These are phyloP conservation scores for Conticribra guillardii DNA, from an alignment of 108 stramenopile genomes.

Conservation along the genomic window DNA sequence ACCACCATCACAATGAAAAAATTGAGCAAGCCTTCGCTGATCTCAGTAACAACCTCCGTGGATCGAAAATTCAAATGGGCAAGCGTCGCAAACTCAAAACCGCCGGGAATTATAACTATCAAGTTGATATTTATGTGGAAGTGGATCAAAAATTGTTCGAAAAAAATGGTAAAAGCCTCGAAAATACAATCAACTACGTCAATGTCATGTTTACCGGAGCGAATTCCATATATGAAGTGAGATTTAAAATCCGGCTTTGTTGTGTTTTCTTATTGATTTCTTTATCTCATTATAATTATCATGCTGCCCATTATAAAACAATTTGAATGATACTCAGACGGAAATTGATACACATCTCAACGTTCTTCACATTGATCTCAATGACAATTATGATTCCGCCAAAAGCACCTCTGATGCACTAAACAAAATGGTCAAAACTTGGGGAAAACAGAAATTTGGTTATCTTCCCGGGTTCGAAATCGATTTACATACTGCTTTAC, in stretches of 20 bases:
- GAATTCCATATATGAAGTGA: conserved; percentile 20
- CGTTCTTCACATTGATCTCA: conserved; percentile 2
- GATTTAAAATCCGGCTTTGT: neutral
- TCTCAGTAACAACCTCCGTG: conserved; percentile 1
- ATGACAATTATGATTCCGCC: conserved; percentile 8
- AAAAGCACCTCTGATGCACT: conserved; percentile 9
- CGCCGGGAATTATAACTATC: neutral
- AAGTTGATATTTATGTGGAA: conserved; percentile 4
- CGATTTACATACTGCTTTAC: conserved; percentile 28
- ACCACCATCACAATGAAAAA: neutral
- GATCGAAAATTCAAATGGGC: neutral
- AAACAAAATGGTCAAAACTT: too few species aligned
- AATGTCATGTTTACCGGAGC: conserved; percentile 23
- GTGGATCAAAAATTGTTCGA: conserved; percentile 2
- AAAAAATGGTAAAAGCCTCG: neutral
- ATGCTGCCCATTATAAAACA: too few species aligned
- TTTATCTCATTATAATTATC: too few species aligned
- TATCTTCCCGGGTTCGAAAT: too few species aligned
- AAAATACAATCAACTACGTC: conserved; percentile 13
- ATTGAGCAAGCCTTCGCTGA: neutral
- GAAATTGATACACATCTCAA: conserved; percentile 35
- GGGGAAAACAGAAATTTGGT: too few species aligned
- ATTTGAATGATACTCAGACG: too few species aligned
- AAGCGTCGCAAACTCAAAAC: conserved; percentile 7
- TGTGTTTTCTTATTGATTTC: neutral